Percentiles rank a stretch among this genome's conserved stretches.
phyloP scores from a whole-genome alignment of 371 early-diverging fungal genomes.

The Apophysomyces sp. region DNA sequence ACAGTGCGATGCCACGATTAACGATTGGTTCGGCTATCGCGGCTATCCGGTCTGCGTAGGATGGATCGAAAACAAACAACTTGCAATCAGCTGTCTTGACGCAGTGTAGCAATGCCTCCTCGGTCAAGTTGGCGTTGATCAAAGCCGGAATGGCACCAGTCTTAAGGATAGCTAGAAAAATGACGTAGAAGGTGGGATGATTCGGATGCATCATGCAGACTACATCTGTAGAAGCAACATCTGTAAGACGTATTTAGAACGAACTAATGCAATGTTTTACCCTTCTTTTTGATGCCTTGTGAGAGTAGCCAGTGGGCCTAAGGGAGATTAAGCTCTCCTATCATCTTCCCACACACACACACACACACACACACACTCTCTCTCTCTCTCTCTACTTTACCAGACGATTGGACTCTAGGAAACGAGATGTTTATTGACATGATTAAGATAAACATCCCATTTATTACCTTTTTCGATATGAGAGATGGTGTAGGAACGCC shows the following conservation, averaged over 20 bases:
- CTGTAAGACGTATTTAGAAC: no score
- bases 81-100: conserved; percentile 24
- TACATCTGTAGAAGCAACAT: conserved; percentile 15
- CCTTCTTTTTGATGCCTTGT: conserved; percentile 18
- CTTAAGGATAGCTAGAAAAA: conserved; percentile 26
- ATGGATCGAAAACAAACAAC: conserved; percentile 30
- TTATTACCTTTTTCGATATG: conserved; percentile 26
- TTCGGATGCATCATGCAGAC: conserved; percentile 38
- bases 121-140: conserved; percentile 32
- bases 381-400: no score
- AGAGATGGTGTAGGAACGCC: conserved; percentile 22
- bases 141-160: conserved; percentile 31
- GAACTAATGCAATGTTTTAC: conserved; percentile 5
- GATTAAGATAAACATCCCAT: conserved; percentile 4
- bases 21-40: conserved; percentile 13
- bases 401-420: conserved; percentile 18
- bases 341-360: no score
- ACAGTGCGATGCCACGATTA: conserved; percentile 11
- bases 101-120: conserved; percentile 27
- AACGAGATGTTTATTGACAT: no score
- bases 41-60: conserved; percentile 16
- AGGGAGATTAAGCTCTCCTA: no score
- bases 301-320: conserved; percentile 27
- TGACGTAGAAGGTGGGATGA: conserved; percentile 31
- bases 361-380: no score